Base-by-base conservation (phyloP, 257 asterid species). In the Nicotiana paniculata region DNA sequence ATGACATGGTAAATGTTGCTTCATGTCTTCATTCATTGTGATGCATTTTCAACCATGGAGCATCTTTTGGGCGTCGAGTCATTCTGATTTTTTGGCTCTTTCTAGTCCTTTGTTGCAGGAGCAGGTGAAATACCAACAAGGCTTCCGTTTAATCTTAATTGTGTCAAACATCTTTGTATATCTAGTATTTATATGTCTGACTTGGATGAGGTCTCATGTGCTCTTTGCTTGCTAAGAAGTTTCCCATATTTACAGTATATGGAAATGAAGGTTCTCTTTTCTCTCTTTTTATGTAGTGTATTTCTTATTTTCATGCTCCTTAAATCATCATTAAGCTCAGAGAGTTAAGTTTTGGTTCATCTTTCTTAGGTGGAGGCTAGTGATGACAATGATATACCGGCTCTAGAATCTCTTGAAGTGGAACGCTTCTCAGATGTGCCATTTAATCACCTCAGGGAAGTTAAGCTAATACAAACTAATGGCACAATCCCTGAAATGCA, bases 181-280 rank as follows among this genome's bases (percentile, higher is more conserved):
- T 74, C 62, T 24, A 74, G 55, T 46, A 21, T 74, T 13, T 74
- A 46, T 74, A 4, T 74, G 62, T 46, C 39, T 48, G 37, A 48
- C 62, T 1, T 12, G 62, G 26, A 24, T 0, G 79, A 74, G 79
- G 79, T 74, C 26, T 48, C 62, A 48, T 74, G 37, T 74, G 62
- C 79, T 48, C 79, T 48, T 74, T 74, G 43, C 62, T 24, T 74
- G 62, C 48, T 74, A 24, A 48, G n/a, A 74, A 74, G 79, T 39
- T 74, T 48, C 39, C 79, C 79, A 0, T 24, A 24, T 48, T 26
- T 74, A 48, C 62, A 74, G 4, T 74, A 33, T 48, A 0, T 74
- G 61, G 62, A 74, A 74, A 48, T 74, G 26, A 46, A 48, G 62
- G 39, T 74, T 24, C 61, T 26, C 39, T 48, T 46, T 48, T 24